phyloP scores from a whole-genome alignment of 1,284 basidiomycete species.

The Hymenochaete sp. region DNA sequence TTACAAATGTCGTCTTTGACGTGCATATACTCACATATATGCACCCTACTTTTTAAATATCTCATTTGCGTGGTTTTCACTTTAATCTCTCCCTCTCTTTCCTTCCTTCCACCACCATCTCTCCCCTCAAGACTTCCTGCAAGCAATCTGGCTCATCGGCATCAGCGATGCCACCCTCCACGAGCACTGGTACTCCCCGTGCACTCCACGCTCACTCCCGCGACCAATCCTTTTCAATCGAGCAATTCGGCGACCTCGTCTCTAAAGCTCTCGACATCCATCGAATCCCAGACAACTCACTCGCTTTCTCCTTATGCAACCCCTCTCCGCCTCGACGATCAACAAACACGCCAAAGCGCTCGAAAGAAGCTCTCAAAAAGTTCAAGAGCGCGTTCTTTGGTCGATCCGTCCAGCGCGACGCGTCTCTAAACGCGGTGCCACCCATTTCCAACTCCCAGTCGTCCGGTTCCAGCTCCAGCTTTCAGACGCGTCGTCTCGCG shows the following conservation, averaged over 20 bases:
- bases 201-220: neutral
- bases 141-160: neutral
- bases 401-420: slow-evolving; percentile 1
- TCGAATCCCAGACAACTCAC: slow-evolving; percentile 13
- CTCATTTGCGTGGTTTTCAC: neutral
- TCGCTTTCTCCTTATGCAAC: slow-evolving; percentile 12
- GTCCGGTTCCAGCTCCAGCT: neutral
- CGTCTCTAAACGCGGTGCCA: slow-evolving; percentile 1
- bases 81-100: slow-evolving; percentile 1
- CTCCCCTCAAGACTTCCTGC: neutral
- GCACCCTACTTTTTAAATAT: no score
- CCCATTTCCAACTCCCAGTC: neutral
- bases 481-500: slow-evolving; percentile 7
- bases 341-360: neutral
- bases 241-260: slow-evolving; percentile 16
- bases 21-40: no score
- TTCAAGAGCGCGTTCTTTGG: slow-evolving; percentile 7
- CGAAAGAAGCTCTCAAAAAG: neutral
- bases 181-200: neutral
- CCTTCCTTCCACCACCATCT: neutral
- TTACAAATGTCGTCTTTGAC: no score
- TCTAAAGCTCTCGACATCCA: slow-evolving; percentile 15
- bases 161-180: slow-evolving; percentile 8
- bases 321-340: neutral
- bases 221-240: slow-evolving; percentile 11